Evolutionary conservation across 2,329 filamentous ascomycete species (phyloP).

Genomic region (Epichloe glyceriae): DNA sequence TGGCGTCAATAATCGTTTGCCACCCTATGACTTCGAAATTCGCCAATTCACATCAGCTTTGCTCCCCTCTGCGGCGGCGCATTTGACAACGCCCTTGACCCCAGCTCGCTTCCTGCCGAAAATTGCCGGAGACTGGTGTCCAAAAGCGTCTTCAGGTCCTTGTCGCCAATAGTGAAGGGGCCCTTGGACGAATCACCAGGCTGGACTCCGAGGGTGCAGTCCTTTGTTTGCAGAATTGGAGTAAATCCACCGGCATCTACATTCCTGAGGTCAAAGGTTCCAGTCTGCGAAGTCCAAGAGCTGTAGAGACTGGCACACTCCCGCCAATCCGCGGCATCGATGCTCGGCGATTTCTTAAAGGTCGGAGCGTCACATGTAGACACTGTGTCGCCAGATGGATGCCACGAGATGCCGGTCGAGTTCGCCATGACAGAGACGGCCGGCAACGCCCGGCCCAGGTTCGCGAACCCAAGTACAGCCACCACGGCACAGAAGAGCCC

Average conservation of each 20-base stretch:
- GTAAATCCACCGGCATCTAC: conserved; percentile 9
- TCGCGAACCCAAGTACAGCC: background rate
- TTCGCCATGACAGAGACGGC: conserved; percentile 2
- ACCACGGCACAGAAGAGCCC: background rate
- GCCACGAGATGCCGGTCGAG: conserved; percentile 14
- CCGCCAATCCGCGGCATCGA: conserved; percentile 17
- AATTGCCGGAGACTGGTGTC: conserved; percentile 9
- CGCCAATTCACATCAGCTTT: conserved; percentile 12
- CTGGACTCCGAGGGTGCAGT: conserved; percentile 16
- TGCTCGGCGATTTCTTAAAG: conserved; percentile 10
- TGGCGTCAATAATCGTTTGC: conserved; percentile 1
- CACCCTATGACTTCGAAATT: conserved; percentile 10
- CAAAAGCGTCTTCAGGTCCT: conserved; percentile 13
- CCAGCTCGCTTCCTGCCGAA: conserved; percentile 10
- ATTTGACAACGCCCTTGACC: conserved; percentile 12
- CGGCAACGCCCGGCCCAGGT: background rate
- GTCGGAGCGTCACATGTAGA: conserved; percentile 16
- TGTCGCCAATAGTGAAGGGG: conserved; percentile 13
- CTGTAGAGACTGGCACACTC: conserved; percentile 20
- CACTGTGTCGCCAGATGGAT: conserved; percentile 10
- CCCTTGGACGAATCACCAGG: conserved; percentile 9
- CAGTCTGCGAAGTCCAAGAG: conserved; percentile 16
- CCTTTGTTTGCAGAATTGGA: conserved; percentile 14
- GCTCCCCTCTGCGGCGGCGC: conserved; percentile 8
- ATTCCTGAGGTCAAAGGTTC: conserved; percentile 16